Evolutionary conservation across 75 land plant genomes (phyloP).

Genomic region (Ceratopteris richardii): DNA sequence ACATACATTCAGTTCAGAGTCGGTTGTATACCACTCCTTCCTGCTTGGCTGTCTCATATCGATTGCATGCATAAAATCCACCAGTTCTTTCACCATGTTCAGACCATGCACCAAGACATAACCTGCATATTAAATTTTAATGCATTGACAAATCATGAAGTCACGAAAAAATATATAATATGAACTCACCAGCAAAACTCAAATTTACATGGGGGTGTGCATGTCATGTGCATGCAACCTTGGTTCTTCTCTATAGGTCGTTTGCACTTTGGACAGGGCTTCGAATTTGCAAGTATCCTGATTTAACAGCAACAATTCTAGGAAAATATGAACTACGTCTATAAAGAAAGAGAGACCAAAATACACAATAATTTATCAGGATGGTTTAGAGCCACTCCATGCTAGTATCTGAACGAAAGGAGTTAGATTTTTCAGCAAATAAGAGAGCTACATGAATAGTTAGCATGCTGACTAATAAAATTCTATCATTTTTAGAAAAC

Average conservation of each 20-base stretch:
- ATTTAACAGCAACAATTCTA: constrained; percentile 2
- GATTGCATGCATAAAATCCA: constrained; percentile 95
- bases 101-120: constrained; percentile 96
- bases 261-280: constrained; percentile 97
- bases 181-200: constrained; percentile 87
- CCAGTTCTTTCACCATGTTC: constrained; percentile 98
- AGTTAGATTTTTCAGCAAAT: too few species aligned
- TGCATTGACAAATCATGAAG: background rate
- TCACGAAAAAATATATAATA: background rate
- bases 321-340: background rate
- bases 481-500: too few species aligned
- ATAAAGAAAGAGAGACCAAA: too few species aligned
- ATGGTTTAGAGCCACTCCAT: too few species aligned
- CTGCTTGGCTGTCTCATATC: constrained; percentile 94
- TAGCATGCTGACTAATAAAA: too few species aligned
- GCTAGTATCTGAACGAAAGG: too few species aligned
- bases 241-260: constrained; percentile 96
- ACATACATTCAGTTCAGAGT: background rate
- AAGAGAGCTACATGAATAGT: too few species aligned
- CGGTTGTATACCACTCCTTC: constrained; percentile 78
- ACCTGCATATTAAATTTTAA: constrained; percentile 34
- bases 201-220: constrained; percentile 94
- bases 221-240: constrained; percentile 96
- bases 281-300: constrained; percentile 95
- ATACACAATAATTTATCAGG: too few species aligned